These are phyloP conservation scores for Sclerotiophoma versabilis DNA, from an alignment of 2,329 filamentous ascomycete species.

Conservation along the genomic window DNA sequence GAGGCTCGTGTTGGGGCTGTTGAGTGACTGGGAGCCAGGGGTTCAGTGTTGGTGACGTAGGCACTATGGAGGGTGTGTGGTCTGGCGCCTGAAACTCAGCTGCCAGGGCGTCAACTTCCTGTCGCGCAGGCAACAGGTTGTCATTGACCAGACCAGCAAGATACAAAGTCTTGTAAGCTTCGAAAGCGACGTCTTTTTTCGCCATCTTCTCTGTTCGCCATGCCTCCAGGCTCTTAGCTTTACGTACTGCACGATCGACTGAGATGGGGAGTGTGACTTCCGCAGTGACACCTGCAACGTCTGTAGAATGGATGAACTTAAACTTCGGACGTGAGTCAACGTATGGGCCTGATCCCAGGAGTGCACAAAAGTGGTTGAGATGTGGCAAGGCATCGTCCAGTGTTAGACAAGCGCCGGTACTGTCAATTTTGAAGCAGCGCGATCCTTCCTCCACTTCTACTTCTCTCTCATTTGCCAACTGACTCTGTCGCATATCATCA, in stretches of 20 bases:
- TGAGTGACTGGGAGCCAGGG: slow-evolving; percentile 38
- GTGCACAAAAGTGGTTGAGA: slow-evolving; percentile 80
- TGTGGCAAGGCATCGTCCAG: slow-evolving; percentile 77
- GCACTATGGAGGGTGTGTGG: slow-evolving; percentile 36
- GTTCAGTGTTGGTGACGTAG: slow-evolving; percentile 34
- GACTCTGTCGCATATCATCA: slow-evolving; percentile 64
- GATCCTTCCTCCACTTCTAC: slow-evolving; percentile 57
- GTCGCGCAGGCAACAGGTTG: slow-evolving; percentile 71
- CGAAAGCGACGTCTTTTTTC: slow-evolving; percentile 81
- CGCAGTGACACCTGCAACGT: slow-evolving; percentile 54
- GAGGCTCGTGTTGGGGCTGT: slow-evolving; percentile 18
- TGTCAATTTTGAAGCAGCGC: slow-evolving; percentile 29
- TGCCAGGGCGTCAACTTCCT: slow-evolving; percentile 26
- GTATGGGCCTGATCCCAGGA: slow-evolving; percentile 65
- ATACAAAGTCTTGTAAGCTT: slow-evolving; percentile 76
- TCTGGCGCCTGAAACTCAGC: slow-evolving; percentile 36
- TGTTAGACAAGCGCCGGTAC: slow-evolving; percentile 68
- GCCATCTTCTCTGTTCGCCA: slow-evolving; percentile 79
- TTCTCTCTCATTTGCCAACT: slow-evolving; percentile 54
- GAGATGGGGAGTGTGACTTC: slow-evolving; percentile 75
- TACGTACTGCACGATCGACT: slow-evolving; percentile 68
- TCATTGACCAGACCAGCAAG: slow-evolving; percentile 76
- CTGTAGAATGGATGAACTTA: slow-evolving; percentile 55
- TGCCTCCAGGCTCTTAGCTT: slow-evolving; percentile 56
- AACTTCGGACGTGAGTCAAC: slow-evolving; percentile 74